Evolutionary conservation across 129 eudicot species (phyloP), one percentile per base, ranked within the genome.

Genomic region (Rutidosis leptorrhynchoides): DNA sequence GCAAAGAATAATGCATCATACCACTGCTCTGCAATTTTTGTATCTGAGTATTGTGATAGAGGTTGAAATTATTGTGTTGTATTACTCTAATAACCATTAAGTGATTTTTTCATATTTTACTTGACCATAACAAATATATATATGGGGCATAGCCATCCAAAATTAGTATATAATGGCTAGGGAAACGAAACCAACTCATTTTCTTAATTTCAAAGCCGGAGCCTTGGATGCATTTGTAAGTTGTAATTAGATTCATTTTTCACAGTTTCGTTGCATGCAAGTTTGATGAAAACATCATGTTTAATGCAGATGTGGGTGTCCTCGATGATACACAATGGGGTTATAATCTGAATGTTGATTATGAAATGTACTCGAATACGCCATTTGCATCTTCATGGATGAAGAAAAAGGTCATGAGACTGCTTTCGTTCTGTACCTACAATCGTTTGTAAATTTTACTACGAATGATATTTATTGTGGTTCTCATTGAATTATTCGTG

Each of bases 371-470:
- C 83, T 86, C 96, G 1, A 93, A 82, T 53, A 88, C 17, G 98
- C 96, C 7, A 89, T 93, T 49, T 93, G 98, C 79, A 88, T 88
- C 79, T 82, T 93, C 79, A 76, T 93, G 96, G 96, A 93, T n/a
- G 90, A 88, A 76, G 67, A 77, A 23, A 76, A 82, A 61, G 89
- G 98, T 63, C 85, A 84, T 29, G 89, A 84, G 73, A 74, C 89
- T 64, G 98, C 86, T 65, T 93, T 64, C 48, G 92, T 93, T 67
- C 98, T 88, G 67, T 86, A 70, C 56, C 96, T 95, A 0, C 98
- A 93, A 64, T 71, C 55, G n/a, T 93, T 82, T 2, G 79, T 65
- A 29, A 89, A 93, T 63, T 15, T 84, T 14, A 86, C 96, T 7
- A 85, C 72, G 64, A 89, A 93, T 68, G 98, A 93, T 22, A 42